phyloP scores from a whole-genome alignment of 2,329 filamentous ascomycete genomes.

The Hymenoscyphus occultus region DNA sequence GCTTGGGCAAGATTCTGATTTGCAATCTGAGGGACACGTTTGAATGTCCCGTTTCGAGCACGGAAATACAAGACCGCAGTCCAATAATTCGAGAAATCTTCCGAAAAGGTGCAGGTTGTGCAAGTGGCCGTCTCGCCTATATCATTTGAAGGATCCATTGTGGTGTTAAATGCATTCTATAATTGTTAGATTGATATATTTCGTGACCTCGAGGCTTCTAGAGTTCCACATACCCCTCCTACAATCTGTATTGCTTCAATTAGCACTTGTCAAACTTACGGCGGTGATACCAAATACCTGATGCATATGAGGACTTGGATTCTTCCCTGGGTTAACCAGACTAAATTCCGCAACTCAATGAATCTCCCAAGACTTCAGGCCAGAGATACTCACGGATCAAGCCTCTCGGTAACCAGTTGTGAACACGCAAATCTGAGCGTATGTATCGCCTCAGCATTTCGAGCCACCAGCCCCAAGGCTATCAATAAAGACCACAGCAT shows the following conservation, averaged over 20 bases:
- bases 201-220: not conserved
- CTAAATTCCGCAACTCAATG: not conserved
- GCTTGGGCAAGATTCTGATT: conserved; percentile 11
- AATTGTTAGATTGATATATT: not conserved
- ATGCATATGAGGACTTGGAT: conserved; percentile 10
- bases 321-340: conserved; percentile 9
- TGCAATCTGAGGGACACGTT: conserved; percentile 10
- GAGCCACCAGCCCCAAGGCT: conserved; percentile 13
- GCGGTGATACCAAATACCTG: not conserved
- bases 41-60: conserved; percentile 13
- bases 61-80: conserved; percentile 15
- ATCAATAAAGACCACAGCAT: conserved; percentile 8
- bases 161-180: conserved; percentile 9
- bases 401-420: conserved; percentile 24
- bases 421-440: conserved; percentile 23
- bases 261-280: not conserved
- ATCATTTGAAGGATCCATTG: conserved; percentile 8
- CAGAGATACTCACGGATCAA: conserved; percentile 16
- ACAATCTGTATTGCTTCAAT: not conserved
- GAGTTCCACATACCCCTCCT: conserved; percentile 6
- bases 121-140: conserved; percentile 6
- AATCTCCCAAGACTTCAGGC: not conserved
- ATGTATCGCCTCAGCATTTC: conserved; percentile 15
- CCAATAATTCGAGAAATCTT: conserved; percentile 16
- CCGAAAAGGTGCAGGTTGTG: conserved; percentile 14